Conservation (phyloP, 257 asterid species). For the Striga asiatica region DNA sequence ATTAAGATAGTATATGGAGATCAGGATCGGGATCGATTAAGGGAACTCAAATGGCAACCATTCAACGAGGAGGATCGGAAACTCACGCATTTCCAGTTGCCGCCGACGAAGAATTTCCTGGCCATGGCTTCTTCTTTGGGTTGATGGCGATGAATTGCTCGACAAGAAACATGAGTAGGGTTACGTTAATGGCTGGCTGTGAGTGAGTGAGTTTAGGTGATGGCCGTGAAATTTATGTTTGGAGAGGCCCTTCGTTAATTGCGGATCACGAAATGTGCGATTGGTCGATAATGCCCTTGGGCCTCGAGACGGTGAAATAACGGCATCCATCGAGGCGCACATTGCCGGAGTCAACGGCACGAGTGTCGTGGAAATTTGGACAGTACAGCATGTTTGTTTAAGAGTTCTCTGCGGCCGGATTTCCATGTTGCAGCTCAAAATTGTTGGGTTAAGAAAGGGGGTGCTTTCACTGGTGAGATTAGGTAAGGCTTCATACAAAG, state of each 20-base stretch:
- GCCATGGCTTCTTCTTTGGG: slow-evolving; percentile 47
- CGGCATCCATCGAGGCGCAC: too few species aligned
- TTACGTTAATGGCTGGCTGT: slow-evolving; percentile 7
- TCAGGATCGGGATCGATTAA: background rate
- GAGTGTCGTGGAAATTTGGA: too few species aligned
- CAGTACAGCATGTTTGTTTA: too few species aligned
- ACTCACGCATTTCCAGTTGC: slow-evolving; percentile 99
- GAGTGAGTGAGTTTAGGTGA: slow-evolving; percentile 13
- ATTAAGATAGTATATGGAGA: slow-evolving; percentile 17
- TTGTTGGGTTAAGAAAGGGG: slow-evolving; percentile 98
- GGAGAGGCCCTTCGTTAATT: slow-evolving; percentile 17
- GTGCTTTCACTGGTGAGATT: slow-evolving; percentile 96
- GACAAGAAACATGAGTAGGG: slow-evolving; percentile 15
- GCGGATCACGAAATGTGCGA: slow-evolving; percentile 23
- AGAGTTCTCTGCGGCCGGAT: slow-evolving; percentile 55
- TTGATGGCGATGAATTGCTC: slow-evolving; percentile 27
- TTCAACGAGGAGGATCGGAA: background rate
- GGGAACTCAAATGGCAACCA: too few species aligned
- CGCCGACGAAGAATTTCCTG: slow-evolving; percentile 91
- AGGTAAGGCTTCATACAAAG: slow-evolving; percentile 36
- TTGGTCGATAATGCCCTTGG: slow-evolving; percentile 25
- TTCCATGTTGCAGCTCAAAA: slow-evolving; percentile 96
- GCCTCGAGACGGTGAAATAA: background rate
- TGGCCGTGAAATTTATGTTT: slow-evolving; percentile 1
- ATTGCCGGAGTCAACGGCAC: too few species aligned